A percentile compares a stretch with the other conserved stretches of the same genome.
Conservation (phyloP, 2,329 filamentous ascomycete genomes). For the Colletotrichum chrysophilum region DNA sequence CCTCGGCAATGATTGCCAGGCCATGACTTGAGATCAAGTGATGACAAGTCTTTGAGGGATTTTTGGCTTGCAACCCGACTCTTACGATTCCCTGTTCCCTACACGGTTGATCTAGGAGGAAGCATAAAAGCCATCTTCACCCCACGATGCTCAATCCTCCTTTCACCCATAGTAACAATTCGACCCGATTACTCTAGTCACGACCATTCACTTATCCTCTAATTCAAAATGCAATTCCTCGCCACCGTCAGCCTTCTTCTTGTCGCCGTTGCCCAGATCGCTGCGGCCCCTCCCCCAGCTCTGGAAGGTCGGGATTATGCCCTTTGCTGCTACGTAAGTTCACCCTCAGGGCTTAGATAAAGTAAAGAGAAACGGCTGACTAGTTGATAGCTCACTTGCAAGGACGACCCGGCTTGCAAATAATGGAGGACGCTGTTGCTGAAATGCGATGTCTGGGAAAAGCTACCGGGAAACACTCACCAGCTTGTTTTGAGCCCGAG, state of each 20-base stretch:
- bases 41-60: neutral
- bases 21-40: neutral
- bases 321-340: neutral
- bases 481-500: neutral
- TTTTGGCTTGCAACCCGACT: neutral
- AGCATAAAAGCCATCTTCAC: neutral
- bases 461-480: neutral
- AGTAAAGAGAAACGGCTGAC: neutral
- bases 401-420: neutral
- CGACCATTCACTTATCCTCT: neutral
- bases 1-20: neutral
- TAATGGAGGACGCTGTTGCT: neutral
- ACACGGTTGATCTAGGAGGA: neutral
- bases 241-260: neutral
- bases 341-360: neutral
- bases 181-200: neutral
- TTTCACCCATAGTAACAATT: neutral
- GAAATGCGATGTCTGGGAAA: rapidly evolving
- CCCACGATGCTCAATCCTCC: neutral
- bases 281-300: neutral
- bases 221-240: neutral
- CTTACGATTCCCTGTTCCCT: no score
- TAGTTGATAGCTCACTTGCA: neutral
- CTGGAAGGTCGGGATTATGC: neutral
- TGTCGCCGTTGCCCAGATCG: neutral